Percentiles rank a stretch among this genome's conserved stretches.
Conservation (phyloP, 495 filamentous ascomycete species). For the Baudoinia panamericana region DNA sequence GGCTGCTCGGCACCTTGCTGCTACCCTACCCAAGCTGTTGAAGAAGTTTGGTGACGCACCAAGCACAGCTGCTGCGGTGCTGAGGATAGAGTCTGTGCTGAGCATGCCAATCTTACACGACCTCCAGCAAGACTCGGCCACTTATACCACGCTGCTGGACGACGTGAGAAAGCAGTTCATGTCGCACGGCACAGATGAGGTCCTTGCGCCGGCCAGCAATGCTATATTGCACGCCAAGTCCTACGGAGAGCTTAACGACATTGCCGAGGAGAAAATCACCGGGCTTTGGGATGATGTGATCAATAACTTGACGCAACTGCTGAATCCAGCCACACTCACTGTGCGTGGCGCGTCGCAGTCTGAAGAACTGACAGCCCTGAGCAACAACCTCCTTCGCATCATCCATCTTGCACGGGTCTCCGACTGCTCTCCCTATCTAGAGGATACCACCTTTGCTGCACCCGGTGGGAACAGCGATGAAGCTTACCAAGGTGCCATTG, state of each 20-base stretch:
- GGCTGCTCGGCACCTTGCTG: constrained; percentile 58
- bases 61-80: constrained; percentile 66
- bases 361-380: constrained; percentile 51
- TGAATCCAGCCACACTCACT: constrained; percentile 51
- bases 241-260: constrained; percentile 75
- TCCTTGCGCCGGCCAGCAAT: constrained; percentile 70
- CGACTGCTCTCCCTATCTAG: constrained; percentile 60
- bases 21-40: constrained; percentile 67
- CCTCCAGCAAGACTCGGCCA: constrained; percentile 69
- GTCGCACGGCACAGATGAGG: constrained; percentile 70
- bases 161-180: constrained; percentile 91
- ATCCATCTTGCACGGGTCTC: constrained; percentile 70
- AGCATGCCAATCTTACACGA: constrained; percentile 83
- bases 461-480: neutral
- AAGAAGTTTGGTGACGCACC: constrained; percentile 88
- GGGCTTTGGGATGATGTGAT: constrained; percentile 75
- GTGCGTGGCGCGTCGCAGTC: constrained; percentile 47
- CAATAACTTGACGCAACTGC: constrained; percentile 52
- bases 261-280: constrained; percentile 64
- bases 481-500: constrained; percentile 35
- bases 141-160: constrained; percentile 69
- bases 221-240: constrained; percentile 74
- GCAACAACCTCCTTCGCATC: constrained; percentile 70
- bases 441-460: constrained; percentile 42
- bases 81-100: constrained; percentile 76